phyloP scores from a whole-genome alignment of 768 basidiomycete genomes.

The Boletales sp. region DNA sequence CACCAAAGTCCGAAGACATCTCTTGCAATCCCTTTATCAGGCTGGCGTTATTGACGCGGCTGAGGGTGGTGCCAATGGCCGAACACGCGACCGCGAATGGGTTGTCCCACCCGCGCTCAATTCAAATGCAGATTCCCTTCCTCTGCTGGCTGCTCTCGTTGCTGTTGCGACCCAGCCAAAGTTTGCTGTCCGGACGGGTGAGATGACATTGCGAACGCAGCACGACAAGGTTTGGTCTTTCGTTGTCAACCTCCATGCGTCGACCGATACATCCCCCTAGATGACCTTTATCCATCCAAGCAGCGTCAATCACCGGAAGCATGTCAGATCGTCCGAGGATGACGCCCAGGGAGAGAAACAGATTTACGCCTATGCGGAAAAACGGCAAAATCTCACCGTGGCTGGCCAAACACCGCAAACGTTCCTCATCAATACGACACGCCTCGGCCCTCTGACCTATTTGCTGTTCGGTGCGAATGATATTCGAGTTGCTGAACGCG shows the following conservation, averaged over 20 bases:
- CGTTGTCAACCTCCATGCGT: neutral
- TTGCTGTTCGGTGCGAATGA: constrained; percentile 88
- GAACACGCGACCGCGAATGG: constrained; percentile 32
- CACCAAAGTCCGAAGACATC: constrained; percentile 73
- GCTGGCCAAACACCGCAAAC: constrained; percentile 51
- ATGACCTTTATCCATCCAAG: constrained; percentile 76
- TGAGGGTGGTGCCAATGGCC: constrained; percentile 50
- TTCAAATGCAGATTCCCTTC: constrained; percentile 65
- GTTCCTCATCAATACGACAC: constrained; percentile 76
- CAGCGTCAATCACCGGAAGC: constrained; percentile 78
- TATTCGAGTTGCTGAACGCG: constrained; percentile 62
- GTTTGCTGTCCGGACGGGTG: constrained; percentile 75
- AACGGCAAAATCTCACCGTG: constrained; percentile 68
- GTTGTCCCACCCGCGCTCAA: constrained; percentile 67
- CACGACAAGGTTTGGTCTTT: constrained; percentile 69
- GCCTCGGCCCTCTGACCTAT: constrained; percentile 84
- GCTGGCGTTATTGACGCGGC: constrained; percentile 82
- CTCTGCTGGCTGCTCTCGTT: constrained; percentile 79
- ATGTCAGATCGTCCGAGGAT: constrained; percentile 23
- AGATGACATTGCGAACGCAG: constrained; percentile 65
- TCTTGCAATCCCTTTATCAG: constrained; percentile 72
- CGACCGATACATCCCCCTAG: constrained; percentile 37
- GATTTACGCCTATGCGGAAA: constrained; percentile 79
- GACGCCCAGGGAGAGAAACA: constrained; percentile 54
- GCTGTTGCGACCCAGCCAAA: constrained; percentile 86